Percentiles rank a stretch among this genome's conserved stretches.
Evolutionary conservation across 2,329 filamentous ascomycete genomes (phyloP).

Genomic region (Penicillium digitatum): DNA sequence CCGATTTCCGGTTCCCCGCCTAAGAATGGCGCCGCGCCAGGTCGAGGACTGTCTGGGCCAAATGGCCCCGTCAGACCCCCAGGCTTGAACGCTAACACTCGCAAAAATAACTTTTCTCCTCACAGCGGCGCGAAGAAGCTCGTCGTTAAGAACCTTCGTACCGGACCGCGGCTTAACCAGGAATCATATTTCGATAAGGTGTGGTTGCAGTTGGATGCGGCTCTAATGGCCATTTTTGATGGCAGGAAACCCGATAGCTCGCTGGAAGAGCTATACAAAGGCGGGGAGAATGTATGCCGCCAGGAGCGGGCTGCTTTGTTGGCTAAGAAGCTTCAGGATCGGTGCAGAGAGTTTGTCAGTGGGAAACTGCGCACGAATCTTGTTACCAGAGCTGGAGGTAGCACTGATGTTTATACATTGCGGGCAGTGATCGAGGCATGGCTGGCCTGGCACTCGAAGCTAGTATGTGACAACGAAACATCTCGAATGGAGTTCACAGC

Average conservation of each 20-base stretch:
- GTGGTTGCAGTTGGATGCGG: constrained; percentile 68
- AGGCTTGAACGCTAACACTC: constrained; percentile 33
- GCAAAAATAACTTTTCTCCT: constrained; percentile 60
- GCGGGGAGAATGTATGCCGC: constrained; percentile 86
- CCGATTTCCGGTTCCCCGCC: constrained; percentile 45
- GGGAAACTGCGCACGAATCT: constrained; percentile 57
- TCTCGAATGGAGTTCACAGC: not conserved
- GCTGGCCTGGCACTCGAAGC: constrained; percentile 72
- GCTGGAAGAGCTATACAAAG: constrained; percentile 84
- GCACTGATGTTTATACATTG: constrained; percentile 62
- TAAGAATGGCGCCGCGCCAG: constrained; percentile 41
- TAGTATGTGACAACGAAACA: constrained; percentile 51
- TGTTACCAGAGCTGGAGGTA: constrained; percentile 51
- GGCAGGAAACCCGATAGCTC: constrained; percentile 62
- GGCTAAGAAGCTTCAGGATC: constrained; percentile 61
- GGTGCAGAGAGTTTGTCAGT: constrained; percentile 62
- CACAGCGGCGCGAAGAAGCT: constrained; percentile 77
- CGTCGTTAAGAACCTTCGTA: constrained; percentile 86
- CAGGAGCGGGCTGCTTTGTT: constrained; percentile 67
- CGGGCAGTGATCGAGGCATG: constrained; percentile 60
- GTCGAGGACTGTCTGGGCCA: constrained; percentile 44
- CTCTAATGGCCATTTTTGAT: constrained; percentile 69
- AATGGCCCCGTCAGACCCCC: constrained; percentile 28
- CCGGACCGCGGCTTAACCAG: constrained; percentile 60
- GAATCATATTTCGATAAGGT: constrained; percentile 74